Evolutionary conservation across 73 alveolate species (phyloP).

Genomic region (Paramecium caudatum): DNA sequence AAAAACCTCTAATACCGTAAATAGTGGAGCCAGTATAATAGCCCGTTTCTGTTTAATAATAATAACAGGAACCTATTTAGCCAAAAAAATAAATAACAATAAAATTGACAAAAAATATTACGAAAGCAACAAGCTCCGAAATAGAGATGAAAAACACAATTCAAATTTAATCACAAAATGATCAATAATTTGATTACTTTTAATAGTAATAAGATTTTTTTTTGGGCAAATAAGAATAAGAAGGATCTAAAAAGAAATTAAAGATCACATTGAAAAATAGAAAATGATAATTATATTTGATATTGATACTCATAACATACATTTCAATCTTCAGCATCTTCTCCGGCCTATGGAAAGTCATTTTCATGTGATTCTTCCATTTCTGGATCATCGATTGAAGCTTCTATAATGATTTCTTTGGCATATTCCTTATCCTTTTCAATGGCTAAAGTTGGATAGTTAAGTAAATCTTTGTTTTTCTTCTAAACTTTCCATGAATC

Average conservation of each 20-base stretch:
- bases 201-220: neutral
- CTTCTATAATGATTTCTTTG: conserved; percentile 71
- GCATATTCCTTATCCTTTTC: conserved; percentile 74
- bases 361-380: conserved; percentile 77
- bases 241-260: neutral
- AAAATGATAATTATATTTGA: conserved; percentile 25
- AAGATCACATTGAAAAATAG: neutral
- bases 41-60: too few relatives aligned
- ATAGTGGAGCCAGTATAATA: too few relatives aligned
- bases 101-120: neutral
- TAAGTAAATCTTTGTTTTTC: conserved; percentile 77
- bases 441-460: conserved; percentile 81
- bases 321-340: conserved; percentile 65
- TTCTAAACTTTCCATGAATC: conserved; percentile 81
- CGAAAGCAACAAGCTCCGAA: neutral
- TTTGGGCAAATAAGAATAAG: neutral
- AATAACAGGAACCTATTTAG: neutral
- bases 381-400: conserved; percentile 79
- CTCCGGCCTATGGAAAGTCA: conserved; percentile 69
- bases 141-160: neutral
- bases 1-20: neutral
- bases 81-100: neutral
- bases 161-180: too few relatives aligned
- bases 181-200: too few relatives aligned
- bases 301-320: conserved; percentile 3